Percentiles rank a stretch among this genome's conserved stretches.
These are phyloP conservation scores for Vitellaria paradoxa DNA, from an alignment of 179 eudicot genomes.

Conservation along the genomic window DNA sequence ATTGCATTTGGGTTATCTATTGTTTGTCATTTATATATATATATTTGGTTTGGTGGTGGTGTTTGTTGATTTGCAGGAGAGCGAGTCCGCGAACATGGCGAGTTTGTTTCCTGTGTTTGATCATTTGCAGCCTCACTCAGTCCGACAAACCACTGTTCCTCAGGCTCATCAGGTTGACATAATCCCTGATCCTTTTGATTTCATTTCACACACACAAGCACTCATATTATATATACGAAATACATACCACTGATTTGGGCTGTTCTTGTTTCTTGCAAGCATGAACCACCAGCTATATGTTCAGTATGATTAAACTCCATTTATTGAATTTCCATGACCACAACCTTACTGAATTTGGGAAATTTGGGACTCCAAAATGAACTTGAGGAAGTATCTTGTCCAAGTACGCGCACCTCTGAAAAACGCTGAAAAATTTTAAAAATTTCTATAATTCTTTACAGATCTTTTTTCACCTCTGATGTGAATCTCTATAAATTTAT, in stretches of 20 bases:
- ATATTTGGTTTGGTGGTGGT: neutral
- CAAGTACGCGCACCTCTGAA: too few relatives aligned
- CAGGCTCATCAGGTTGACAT: slow-evolving; percentile 28
- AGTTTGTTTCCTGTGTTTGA: slow-evolving; percentile 74
- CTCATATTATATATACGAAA: too few relatives aligned
- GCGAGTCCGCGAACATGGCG: slow-evolving; percentile 60
- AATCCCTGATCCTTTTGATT: neutral
- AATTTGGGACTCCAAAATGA: neutral
- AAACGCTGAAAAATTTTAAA: too few relatives aligned
- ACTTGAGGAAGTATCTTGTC: neutral
- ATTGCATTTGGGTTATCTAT: too few relatives aligned
- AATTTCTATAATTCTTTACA: too few relatives aligned
- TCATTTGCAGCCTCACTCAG: slow-evolving; percentile 67
- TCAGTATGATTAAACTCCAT: neutral
- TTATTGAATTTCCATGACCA: neutral
- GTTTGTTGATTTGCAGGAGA: slow-evolving; percentile 46
- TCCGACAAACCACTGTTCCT: slow-evolving; percentile 55
- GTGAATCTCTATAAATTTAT: too few relatives aligned
- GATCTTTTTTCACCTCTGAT: too few relatives aligned
- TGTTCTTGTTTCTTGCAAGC: neutral
- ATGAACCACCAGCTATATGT: neutral
- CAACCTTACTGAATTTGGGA: neutral
- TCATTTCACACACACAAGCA: too few relatives aligned
- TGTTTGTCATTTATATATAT: too few relatives aligned
- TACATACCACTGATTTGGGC: too few relatives aligned